These are phyloP conservation scores for Diaporthe vexans DNA, from an alignment of 2,329 filamentous ascomycete species.

Conservation along the genomic window DNA sequence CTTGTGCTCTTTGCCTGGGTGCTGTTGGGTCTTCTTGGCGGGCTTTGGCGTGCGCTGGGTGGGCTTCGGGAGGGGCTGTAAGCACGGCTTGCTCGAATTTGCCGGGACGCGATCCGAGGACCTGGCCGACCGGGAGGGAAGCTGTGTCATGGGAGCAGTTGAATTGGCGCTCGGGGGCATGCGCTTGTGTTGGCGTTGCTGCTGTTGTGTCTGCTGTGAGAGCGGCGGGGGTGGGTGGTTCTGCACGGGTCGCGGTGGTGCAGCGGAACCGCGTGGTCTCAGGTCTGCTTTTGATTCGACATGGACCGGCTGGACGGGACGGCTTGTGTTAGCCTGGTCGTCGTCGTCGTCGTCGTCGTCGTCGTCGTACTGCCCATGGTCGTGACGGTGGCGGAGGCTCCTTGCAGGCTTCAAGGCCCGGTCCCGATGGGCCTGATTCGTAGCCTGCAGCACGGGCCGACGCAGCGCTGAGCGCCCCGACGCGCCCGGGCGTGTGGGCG, in stretches of 20 bases:
- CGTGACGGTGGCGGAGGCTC: slow-evolving; percentile 29
- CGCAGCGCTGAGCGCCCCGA: slow-evolving; percentile 29
- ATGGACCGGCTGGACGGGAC: slow-evolving; percentile 31
- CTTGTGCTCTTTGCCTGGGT: slow-evolving; percentile 44
- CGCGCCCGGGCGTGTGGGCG: slow-evolving; percentile 13
- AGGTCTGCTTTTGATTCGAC: slow-evolving; percentile 8
- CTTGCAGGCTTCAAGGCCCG: slow-evolving; percentile 34
- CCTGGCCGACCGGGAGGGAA: slow-evolving; percentile 36
- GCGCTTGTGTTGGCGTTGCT: slow-evolving; percentile 6
- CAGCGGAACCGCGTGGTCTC: slow-evolving; percentile 34
- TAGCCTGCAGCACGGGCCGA: slow-evolving; percentile 40
- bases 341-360: neutral
- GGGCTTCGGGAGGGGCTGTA: slow-evolving; percentile 19
- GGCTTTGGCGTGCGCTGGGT: slow-evolving; percentile 25
- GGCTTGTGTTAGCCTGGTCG: slow-evolving; percentile 20
- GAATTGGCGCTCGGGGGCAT: slow-evolving; percentile 3
- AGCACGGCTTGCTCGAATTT: slow-evolving; percentile 40
- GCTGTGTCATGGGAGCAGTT: slow-evolving; percentile 34
- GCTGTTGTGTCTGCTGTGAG: neutral
- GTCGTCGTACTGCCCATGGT: neutral
- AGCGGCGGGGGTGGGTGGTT: slow-evolving; percentile 21
- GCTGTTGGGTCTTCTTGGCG: slow-evolving; percentile 37
- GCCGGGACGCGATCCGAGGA: slow-evolving; percentile 38
- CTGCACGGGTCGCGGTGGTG: slow-evolving; percentile 28
- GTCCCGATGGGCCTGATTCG: slow-evolving; percentile 37